Evolutionary conservation across 2,329 filamentous ascomycete genomes (phyloP).

Genomic region (Phialocephala subalpina): DNA sequence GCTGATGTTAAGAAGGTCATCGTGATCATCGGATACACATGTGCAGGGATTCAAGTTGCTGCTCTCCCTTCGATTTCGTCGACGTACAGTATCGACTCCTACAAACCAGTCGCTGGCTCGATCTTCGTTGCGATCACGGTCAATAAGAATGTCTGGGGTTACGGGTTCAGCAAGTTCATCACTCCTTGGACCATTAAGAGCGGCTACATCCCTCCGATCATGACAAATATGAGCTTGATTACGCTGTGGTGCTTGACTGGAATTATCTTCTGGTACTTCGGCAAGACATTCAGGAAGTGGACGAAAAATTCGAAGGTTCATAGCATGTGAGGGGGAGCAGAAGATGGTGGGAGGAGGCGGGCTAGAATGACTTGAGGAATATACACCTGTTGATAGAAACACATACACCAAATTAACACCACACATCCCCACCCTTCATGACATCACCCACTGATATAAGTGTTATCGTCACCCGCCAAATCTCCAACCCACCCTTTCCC

Average conservation of each 20-base stretch:
- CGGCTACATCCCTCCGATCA: conserved; percentile 64
- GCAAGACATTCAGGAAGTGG: conserved; percentile 66
- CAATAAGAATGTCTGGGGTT: conserved; percentile 71
- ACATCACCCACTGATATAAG: too few relatives aligned
- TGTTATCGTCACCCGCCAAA: too few relatives aligned
- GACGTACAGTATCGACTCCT: conserved; percentile 66
- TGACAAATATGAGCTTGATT: conserved; percentile 64
- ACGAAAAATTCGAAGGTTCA: conserved; percentile 63
- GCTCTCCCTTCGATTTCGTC: conserved; percentile 64
- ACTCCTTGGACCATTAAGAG: conserved; percentile 57
- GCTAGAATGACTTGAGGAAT: neutral
- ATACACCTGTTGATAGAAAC: neutral
- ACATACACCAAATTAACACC: neutral
- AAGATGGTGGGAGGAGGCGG: neutral
- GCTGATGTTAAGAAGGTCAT: conserved; percentile 43
- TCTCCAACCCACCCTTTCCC: too few relatives aligned
- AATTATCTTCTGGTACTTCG: conserved; percentile 63
- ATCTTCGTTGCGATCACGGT: conserved; percentile 69
- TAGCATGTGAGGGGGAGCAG: conserved; percentile 46
- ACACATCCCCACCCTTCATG: too few relatives aligned
- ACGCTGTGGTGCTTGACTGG: conserved; percentile 59
- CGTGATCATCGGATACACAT: conserved; percentile 65
- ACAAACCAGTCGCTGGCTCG: conserved; percentile 67
- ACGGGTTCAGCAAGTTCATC: conserved; percentile 64
- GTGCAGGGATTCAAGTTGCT: conserved; percentile 64